Base-by-base conservation (phyloP, 331 rosid genomes). In the Acacia concinna region DNA sequence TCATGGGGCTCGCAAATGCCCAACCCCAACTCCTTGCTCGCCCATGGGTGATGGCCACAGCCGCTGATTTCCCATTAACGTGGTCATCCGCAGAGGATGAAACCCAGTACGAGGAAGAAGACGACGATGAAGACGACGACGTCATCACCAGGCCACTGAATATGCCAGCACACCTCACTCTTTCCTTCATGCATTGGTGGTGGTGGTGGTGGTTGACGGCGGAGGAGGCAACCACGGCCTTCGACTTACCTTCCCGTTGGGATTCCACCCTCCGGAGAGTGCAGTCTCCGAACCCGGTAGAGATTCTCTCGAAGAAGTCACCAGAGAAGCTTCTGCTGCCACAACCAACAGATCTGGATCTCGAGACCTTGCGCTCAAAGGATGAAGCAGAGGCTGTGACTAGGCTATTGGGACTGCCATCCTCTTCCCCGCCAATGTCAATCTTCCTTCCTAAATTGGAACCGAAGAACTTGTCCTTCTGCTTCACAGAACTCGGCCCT, bases 341-440 rank as follows among this genome's bases (percentile, higher is more conserved):
- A 52, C 99, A 92, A 3, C 97, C 99, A 30, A 95, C 94, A 76
- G 96, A 95, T 93, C 97, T 88, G 76, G 99, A 95, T 89, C 99
- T 86, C 44, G 96, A 95, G 56, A 91, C 97, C 78, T 89, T 91
- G 6, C 94, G 83, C 38, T 91, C 97, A 12, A 89, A 82, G 6
- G 95, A 90, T 14, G 84, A 80, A 32, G 59, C 85, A 1, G 89
- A 85, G 40, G 81, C 76, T 7, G 80, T 78, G 47, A 75, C 67
- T 28, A 78, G 82, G 79, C 88, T 80, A 72, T 63, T 85, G 13
- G 88, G 87, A 49, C 88, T 83, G 2, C 84, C 89, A 28, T 86
- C 88, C 20, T 85, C 89, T 28, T 84, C 94, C 14, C 68, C 71
- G 18, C 78, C 81, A 35, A 62, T 73, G 13, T 65, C 86, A 69